Base-by-base conservation (phyloP, 805 yeast genomes). In the Saccharomycopsis sp. region DNA sequence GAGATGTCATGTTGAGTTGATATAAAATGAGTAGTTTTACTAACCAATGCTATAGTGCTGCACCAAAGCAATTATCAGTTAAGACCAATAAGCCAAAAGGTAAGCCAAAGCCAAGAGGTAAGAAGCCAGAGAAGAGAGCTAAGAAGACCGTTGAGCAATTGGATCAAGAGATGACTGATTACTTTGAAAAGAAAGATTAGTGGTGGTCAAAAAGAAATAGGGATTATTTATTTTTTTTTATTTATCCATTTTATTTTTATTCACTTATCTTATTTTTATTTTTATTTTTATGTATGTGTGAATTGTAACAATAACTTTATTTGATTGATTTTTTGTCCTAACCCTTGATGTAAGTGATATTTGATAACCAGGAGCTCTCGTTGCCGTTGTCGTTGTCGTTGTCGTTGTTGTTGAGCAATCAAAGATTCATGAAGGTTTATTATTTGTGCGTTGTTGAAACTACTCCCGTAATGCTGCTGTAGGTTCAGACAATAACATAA, bases 111-210 rank as follows among this genome's bases (percentile, higher is more conserved):
- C 42, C 49, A 41, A 62, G 58, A 48, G 16, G 21, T 16, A 40
- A 27, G 24, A 58, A 55, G 48, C 66, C 57, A 54, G 54, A 57
- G 55, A 66, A 60, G 53, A 65, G 61, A 54, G 70, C 73, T 48
- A 72, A 74, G 67, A 88, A 88, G 75, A 79, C 95, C 43, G 72
- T 85, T 53, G 97, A 85, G 64, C 90, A 93, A 67, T 78, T 90
- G 61, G 98, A 93, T 67, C 95, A 89, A 62, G 97, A 90, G 70
- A 90, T 93, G 98, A 84, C 88, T 52, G 97, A 89, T 62, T 90
- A 90, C 70, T 89, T 90, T 57, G 79, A 78, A 51, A 70, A 66
- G 53, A 66, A 67, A 52, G 65, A 65, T 13, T 41, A 45, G n/a
- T n/a, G n/a, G n/a, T n/a, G n/a, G n/a, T n/a, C n/a, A n/a, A n/a